phyloP scores from a whole-genome alignment of 208 protist genomes.

The Porcisia hertigi region DNA sequence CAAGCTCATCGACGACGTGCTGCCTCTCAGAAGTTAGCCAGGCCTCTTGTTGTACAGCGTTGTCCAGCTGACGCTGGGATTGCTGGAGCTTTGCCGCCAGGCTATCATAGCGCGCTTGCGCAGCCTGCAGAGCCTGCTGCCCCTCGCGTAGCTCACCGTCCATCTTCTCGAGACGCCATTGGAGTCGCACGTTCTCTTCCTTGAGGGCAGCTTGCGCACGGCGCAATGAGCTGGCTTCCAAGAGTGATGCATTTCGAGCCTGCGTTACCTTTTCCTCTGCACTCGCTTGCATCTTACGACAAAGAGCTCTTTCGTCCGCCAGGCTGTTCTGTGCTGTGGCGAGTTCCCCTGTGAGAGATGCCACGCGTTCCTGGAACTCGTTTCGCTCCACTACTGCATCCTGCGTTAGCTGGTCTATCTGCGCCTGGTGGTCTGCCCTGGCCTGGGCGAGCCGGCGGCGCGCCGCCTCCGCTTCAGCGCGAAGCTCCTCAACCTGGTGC shows the following conservation, averaged over 20 bases:
- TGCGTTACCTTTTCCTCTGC: constrained; percentile 46
- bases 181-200: constrained; percentile 46
- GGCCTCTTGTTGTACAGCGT: constrained; percentile 58
- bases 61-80: constrained; percentile 36
- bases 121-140: constrained; percentile 9
- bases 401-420: constrained; percentile 32
- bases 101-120: constrained; percentile 23
- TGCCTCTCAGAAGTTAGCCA: constrained; percentile 52
- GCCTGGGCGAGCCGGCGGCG: constrained; percentile 30
- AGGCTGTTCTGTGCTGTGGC: constrained; percentile 23
- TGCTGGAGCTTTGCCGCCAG: constrained; percentile 33
- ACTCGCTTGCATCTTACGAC: constrained; percentile 35
- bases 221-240: constrained; percentile 57
- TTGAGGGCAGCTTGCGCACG: constrained; percentile 37
- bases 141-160: constrained; percentile 34
- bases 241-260: constrained; percentile 38
- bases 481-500: constrained; percentile 38
- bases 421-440: constrained; percentile 35
- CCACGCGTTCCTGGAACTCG: constrained; percentile 35
- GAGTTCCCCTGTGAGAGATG: constrained; percentile 34
- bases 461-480: constrained; percentile 33
- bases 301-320: constrained; percentile 32
- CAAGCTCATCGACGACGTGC: constrained; percentile 46
- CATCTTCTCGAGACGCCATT: constrained; percentile 38
- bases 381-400: constrained; percentile 36